phyloP scores from a whole-genome alignment of 805 yeast species.

The Wickerhamiella slavikovae region DNA sequence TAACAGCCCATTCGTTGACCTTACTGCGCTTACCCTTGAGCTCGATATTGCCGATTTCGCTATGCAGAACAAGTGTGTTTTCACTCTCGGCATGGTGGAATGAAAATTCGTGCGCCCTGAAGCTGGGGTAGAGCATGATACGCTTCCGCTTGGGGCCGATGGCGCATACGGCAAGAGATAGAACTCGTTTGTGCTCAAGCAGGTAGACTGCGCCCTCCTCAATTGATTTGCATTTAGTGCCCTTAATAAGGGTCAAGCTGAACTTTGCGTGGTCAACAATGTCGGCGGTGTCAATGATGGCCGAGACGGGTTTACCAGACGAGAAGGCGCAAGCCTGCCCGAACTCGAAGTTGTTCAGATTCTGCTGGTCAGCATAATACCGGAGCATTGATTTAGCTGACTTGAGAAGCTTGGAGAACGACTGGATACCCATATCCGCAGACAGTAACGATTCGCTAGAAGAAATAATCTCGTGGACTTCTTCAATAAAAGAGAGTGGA shows the following conservation, averaged over 20 bases:
- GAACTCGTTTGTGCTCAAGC: slow-evolving; percentile 1
- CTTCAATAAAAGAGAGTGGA: slow-evolving; percentile 4
- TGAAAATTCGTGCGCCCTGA: neutral
- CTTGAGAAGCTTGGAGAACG: slow-evolving; percentile 1
- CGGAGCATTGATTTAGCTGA: slow-evolving; percentile 4
- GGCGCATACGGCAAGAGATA: slow-evolving; percentile 4
- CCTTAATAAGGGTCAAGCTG: slow-evolving; percentile 2
- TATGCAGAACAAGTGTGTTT: neutral
- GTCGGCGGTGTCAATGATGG: slow-evolving; percentile 6
- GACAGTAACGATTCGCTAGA: slow-evolving; percentile 4
- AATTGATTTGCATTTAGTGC: neutral
- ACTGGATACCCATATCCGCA: slow-evolving; percentile 3
- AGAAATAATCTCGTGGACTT: slow-evolving; percentile 4
- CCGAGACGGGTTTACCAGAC: slow-evolving; percentile 4
- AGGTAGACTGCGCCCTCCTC: slow-evolving; percentile 4
- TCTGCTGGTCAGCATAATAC: slow-evolving; percentile 1
- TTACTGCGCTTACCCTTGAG: slow-evolving; percentile 2
- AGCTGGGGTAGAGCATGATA: slow-evolving; percentile 5
- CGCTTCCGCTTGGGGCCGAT: slow-evolving; percentile 3
- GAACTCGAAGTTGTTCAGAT: slow-evolving; percentile 4
- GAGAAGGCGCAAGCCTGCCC: slow-evolving; percentile 4
- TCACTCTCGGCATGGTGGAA: neutral
- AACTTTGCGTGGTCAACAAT: slow-evolving; percentile 5
- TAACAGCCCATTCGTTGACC: slow-evolving; percentile 1
- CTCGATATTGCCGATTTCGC: neutral